Evolutionary conservation across 352 stramenopile genomes (phyloP).

Genomic region (Phytophthora cactorum): DNA sequence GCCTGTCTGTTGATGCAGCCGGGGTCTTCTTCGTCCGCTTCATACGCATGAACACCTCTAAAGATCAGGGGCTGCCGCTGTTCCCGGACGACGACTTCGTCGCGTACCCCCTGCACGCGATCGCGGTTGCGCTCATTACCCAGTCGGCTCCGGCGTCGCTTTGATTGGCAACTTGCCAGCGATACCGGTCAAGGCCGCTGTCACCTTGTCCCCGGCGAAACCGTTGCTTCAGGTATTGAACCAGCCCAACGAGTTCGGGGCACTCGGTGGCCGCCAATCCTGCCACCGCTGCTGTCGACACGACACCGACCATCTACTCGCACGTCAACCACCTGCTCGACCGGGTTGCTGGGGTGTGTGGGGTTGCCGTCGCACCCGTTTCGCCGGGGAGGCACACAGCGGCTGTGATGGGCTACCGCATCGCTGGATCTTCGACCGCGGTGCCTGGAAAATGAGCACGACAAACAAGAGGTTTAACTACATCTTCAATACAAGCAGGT

Average conservation of each 20-base stretch:
- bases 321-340: constrained; percentile 34
- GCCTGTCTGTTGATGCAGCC: no score
- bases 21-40: no score
- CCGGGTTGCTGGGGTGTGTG: constrained; percentile 18
- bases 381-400: constrained; percentile 9
- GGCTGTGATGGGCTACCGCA: not conserved
- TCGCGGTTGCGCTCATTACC: no score
- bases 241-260: not conserved
- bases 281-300: not conserved
- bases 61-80: no score
- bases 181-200: no score
- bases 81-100: no score
- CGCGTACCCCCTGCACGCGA: no score
- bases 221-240: not conserved
- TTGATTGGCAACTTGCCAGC: no score
- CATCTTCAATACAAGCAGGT: constrained; percentile 15
- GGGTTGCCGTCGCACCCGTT: constrained; percentile 26
- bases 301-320: constrained; percentile 12
- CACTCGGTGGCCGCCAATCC: not conserved
- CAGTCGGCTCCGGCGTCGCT: no score
- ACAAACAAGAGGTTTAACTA: constrained; percentile 13
- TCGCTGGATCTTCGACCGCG: constrained; percentile 16
- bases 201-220: no score
- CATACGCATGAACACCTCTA: no score
- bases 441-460: not conserved